Evolutionary conservation across 306 rosid species (phyloP).

Genomic region (Datisca glomerata): DNA sequence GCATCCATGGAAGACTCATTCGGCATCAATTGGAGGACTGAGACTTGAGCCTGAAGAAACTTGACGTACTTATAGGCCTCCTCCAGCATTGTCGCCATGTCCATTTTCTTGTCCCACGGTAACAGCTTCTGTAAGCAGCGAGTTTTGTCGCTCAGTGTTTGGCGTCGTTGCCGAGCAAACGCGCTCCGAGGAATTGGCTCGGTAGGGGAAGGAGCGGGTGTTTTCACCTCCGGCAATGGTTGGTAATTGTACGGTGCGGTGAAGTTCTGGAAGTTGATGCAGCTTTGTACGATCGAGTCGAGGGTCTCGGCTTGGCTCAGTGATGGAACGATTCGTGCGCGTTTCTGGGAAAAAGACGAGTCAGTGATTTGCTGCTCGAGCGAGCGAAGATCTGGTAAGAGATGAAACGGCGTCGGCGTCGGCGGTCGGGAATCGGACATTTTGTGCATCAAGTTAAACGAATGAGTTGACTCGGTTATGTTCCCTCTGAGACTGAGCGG

Average conservation of each 20-base stretch:
- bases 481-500: conserved; percentile 8
- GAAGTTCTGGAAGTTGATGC: conserved; percentile 1
- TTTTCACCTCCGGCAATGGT: neutral
- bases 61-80: conserved; percentile 61
- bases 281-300: conserved; percentile 10
- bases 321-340: conserved; percentile 12
- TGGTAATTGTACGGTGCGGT: conserved; percentile 4
- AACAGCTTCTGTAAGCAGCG: conserved; percentile 68
- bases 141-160: conserved; percentile 67
- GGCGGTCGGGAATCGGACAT: neutral
- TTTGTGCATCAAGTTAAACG: neutral
- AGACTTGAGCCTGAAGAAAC: conserved; percentile 61
- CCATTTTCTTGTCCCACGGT: conserved; percentile 90
- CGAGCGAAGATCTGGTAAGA: conserved; percentile 42
- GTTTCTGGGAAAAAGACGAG: conserved; percentile 11
- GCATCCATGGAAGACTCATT: conserved; percentile 1
- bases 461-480: neutral
- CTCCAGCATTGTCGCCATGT: conserved; percentile 52
- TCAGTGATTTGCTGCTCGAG: conserved; percentile 12
- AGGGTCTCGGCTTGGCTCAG: conserved; percentile 1
- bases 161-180: conserved; percentile 52
- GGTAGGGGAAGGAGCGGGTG: neutral
- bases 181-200: conserved; percentile 12
- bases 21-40: conserved; percentile 60
- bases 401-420: conserved; percentile 12